A percentile compares a stretch with the other conserved stretches of the same genome.
These are phyloP conservation scores for Globisporangium orthogonon DNA, from an alignment of 352 stramenopile species.

Conservation along the genomic window DNA sequence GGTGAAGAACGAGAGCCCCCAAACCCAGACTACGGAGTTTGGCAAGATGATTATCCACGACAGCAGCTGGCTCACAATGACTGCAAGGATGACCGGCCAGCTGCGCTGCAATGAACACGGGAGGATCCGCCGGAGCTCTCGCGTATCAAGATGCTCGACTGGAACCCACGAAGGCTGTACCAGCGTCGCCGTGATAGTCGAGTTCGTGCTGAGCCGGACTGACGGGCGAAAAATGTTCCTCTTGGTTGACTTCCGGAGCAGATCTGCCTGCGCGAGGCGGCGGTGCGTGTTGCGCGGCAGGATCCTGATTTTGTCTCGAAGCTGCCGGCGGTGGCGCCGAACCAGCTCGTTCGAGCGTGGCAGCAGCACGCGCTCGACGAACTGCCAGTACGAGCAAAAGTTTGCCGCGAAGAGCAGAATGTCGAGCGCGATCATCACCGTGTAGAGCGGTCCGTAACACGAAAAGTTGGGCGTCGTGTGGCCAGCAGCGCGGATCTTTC, in stretches of 20 bases:
- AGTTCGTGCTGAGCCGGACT: constrained; percentile 1
- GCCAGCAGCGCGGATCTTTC: not conserved
- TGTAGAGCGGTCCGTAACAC: constrained; percentile 20
- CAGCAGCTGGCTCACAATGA: constrained; percentile 23
- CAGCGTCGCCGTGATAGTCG: not conserved
- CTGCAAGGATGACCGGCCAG: constrained; percentile 23
- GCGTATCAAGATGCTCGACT: constrained; percentile 8
- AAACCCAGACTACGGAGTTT: constrained; percentile 43
- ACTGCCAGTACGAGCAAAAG: constrained; percentile 15
- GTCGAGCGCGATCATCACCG: constrained; percentile 21
- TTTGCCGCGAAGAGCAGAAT: constrained; percentile 16
- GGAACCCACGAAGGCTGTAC: constrained; percentile 11
- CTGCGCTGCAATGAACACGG: constrained; percentile 40
- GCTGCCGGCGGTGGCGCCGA: constrained; percentile 6
- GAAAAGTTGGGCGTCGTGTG: constrained; percentile 18
- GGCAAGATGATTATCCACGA: constrained; percentile 56
- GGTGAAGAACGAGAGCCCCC: constrained; percentile 21
- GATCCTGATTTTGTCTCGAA: constrained; percentile 5
- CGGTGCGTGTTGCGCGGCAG: constrained; percentile 2
- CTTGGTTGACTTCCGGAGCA: not conserved
- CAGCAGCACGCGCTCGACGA: constrained; percentile 10
- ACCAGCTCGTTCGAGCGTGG: constrained; percentile 13
- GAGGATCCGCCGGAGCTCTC: constrained; percentile 10
- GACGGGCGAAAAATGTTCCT: not conserved
- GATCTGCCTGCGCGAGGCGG: constrained; percentile 3